Conservation (phyloP, 208 protist species). For the Leishmania guyanensis region DNA sequence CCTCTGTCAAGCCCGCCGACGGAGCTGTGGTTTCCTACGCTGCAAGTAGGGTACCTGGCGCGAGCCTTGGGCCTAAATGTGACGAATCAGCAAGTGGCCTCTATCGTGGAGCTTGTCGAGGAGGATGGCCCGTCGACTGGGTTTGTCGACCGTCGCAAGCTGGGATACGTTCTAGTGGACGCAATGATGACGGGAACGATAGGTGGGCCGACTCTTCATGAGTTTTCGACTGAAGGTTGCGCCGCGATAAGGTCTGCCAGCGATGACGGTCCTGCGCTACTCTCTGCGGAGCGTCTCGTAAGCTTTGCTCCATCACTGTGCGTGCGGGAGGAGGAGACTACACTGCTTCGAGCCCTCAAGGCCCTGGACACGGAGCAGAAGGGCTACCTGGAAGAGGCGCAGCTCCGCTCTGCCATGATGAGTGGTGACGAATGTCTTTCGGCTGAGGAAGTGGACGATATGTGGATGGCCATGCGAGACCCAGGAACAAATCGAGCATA, state of each 20-base stretch:
- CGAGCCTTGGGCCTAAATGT: constrained; percentile 88
- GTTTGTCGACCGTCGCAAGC: constrained; percentile 45
- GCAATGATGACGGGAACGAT: constrained; percentile 77
- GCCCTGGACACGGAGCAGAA: constrained; percentile 59
- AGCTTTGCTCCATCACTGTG: constrained; percentile 38
- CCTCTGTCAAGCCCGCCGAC: background rate
- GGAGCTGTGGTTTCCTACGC: constrained; percentile 46
- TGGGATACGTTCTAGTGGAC: constrained; percentile 70
- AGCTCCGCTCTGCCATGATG: constrained; percentile 67
- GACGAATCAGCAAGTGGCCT: constrained; percentile 55
- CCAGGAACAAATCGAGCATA: constrained; percentile 70
- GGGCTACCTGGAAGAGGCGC: constrained; percentile 70
- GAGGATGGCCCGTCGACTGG: constrained; percentile 64
- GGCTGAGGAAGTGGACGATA: constrained; percentile 78
- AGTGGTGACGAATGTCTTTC: constrained; percentile 64
- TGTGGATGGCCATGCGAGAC: constrained; percentile 75
- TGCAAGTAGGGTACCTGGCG: constrained; percentile 79
- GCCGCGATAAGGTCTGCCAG: background rate
- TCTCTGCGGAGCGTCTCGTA: constrained; percentile 20
- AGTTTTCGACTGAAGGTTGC: background rate
- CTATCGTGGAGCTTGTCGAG: constrained; percentile 74
- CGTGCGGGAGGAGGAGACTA: constrained; percentile 52
- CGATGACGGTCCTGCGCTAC: background rate
- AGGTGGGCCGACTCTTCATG: constrained; percentile 40
- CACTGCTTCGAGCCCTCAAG: constrained; percentile 73